These are phyloP conservation scores for Neurospora sp. DNA, from an alignment of 495 filamentous ascomycete species.

Conservation along the genomic window DNA sequence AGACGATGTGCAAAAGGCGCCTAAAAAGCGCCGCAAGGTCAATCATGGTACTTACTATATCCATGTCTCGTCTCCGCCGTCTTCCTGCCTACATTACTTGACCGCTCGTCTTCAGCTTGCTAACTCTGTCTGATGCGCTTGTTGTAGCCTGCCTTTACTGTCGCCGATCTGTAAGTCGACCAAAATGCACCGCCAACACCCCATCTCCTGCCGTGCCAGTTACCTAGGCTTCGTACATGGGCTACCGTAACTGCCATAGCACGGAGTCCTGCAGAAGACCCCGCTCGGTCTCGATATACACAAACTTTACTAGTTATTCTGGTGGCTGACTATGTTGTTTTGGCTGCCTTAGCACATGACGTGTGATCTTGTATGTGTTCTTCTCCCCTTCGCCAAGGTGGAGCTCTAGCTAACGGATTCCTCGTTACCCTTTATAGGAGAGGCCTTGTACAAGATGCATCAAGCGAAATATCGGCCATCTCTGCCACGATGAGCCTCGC, in stretches of 20 bases:
- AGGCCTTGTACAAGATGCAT: constrained; percentile 95
- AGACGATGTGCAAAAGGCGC: constrained; percentile 46
- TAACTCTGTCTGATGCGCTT: constrained; percentile 38
- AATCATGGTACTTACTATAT: constrained; percentile 75
- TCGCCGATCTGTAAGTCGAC: constrained; percentile 85
- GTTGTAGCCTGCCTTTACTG: constrained; percentile 93
- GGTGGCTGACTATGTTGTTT: constrained; percentile 21
- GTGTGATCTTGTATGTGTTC: constrained; percentile 89
- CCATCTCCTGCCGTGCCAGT: constrained; percentile 8
- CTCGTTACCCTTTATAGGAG: constrained; percentile 46
- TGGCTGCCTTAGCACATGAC: constrained; percentile 81
- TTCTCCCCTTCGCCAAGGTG: constrained; percentile 18
- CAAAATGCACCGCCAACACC: constrained; percentile 17
- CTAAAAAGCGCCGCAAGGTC: constrained; percentile 97
- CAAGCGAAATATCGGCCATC: constrained; percentile 96
- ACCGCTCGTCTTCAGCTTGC: constrained; percentile 16
- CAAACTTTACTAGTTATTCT: constrained; percentile 5
- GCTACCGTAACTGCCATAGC: background rate
- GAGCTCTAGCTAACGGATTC: constrained; percentile 5
- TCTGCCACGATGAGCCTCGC: constrained; percentile 96
- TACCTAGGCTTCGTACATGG: background rate
- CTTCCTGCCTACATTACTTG: constrained; percentile 14
- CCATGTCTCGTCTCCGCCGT: constrained; percentile 10
- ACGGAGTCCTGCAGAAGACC: background rate
- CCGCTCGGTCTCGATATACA: background rate